A percentile compares a stretch with the other conserved stretches of the same genome.
These are phyloP conservation scores for Gossypium schwendimanii DNA, from an alignment of 441 rosid species.

Conservation along the genomic window DNA sequence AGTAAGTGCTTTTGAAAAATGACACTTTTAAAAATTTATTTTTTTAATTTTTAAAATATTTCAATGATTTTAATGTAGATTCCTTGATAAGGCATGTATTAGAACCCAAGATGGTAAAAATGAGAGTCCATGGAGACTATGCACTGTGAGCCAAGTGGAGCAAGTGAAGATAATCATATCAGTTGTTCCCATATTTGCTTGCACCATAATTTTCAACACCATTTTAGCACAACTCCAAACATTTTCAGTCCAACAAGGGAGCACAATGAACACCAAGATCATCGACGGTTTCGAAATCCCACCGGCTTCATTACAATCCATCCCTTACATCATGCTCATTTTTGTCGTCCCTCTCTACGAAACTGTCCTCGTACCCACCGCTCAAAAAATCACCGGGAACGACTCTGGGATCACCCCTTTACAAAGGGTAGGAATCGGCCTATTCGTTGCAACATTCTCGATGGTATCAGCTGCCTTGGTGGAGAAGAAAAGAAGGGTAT, in stretches of 20 bases:
- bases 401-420: constrained; percentile 58
- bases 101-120: constrained; percentile 35
- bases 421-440: constrained; percentile 48
- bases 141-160: constrained; percentile 55
- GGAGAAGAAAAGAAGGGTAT: constrained; percentile 40
- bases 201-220: constrained; percentile 71
- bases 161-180: constrained; percentile 59
- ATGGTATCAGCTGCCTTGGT: constrained; percentile 59
- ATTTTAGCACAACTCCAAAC: constrained; percentile 74
- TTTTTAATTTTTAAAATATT: background rate
- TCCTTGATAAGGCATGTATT: constrained; percentile 63
- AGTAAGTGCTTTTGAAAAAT: constrained; percentile 23
- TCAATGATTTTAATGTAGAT: constrained; percentile 26
- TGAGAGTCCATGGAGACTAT: constrained; percentile 66
- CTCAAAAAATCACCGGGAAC: constrained; percentile 34
- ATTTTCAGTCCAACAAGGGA: constrained; percentile 66
- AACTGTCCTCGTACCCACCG: constrained; percentile 36
- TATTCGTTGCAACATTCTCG: constrained; percentile 52
- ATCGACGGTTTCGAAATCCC: constrained; percentile 41
- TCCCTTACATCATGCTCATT: constrained; percentile 60
- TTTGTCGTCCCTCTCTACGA: constrained; percentile 61
- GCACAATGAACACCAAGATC: constrained; percentile 47
- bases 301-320: constrained; percentile 69
- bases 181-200: constrained; percentile 52
- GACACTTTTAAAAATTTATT: background rate